Evolutionary conservation across 192 early-diverging fungal genomes (phyloP).

Genomic region (Backusella sp.): DNA sequence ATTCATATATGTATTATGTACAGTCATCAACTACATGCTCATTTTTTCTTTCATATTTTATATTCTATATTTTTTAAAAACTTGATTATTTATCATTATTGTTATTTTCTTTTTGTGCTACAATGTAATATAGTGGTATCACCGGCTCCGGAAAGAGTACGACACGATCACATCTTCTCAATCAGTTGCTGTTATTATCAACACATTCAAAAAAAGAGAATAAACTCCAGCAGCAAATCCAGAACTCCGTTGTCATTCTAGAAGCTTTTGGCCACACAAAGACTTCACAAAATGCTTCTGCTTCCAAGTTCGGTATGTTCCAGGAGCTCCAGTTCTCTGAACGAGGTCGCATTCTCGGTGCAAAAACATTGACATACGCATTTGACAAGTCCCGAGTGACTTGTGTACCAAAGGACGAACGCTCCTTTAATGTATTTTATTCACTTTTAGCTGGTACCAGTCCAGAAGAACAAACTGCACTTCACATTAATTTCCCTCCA

Average conservation of each 20-base stretch:
- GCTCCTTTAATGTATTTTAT: constrained; percentile 80
- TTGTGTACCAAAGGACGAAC: constrained; percentile 61
- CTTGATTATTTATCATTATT: not conserved
- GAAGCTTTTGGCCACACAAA: constrained; percentile 79
- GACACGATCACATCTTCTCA: constrained; percentile 60
- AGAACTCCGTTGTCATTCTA: constrained; percentile 67
- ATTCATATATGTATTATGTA: constrained; percentile 3
- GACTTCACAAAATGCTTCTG: constrained; percentile 62
- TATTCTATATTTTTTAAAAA: not conserved
- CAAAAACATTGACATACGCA: constrained; percentile 74
- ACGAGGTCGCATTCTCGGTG: constrained; percentile 78
- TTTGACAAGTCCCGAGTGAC: constrained; percentile 65
- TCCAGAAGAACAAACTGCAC: constrained; percentile 61
- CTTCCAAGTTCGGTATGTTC: constrained; percentile 81
- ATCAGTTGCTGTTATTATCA: constrained; percentile 76
- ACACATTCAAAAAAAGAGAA: constrained; percentile 74
- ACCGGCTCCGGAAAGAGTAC: constrained; percentile 86
- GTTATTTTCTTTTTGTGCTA: not conserved
- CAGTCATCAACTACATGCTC: not conserved
- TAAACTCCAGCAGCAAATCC: constrained; percentile 68
- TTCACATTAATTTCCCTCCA: constrained; percentile 55
- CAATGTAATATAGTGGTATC: constrained; percentile 63
- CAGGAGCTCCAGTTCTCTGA: constrained; percentile 89
- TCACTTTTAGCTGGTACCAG: constrained; percentile 72
- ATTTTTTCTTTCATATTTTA: not conserved